Evolutionary conservation across 139 green algal species (phyloP), one percentile per base, ranked within the genome.

Genomic region (Closterium sp.): DNA sequence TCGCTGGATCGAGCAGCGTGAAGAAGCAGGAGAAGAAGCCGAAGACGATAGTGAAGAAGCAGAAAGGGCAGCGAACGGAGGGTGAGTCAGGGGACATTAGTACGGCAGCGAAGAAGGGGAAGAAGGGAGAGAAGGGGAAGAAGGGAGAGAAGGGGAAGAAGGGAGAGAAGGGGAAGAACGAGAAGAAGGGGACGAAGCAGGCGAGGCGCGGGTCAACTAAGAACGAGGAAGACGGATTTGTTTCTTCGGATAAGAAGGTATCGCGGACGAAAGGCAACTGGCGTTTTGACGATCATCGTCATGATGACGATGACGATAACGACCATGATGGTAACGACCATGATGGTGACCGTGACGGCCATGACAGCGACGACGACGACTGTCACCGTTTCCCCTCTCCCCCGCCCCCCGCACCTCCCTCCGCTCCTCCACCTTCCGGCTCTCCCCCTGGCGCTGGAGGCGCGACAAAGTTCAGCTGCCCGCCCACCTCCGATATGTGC

Each of bases 101-200:
- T 30, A 8, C 55, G 83, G 12, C 25, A 9, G 30, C 1, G 32
- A 30, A 84, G 31, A 89, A 89, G 86, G 86, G 16, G 31, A 55
- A 89, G 86, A 89, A 87, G 23, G 84, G 84, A 35, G 25, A 87
- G 84, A 87, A 87, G 16, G 84, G 25, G 25, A 87, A 34, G 32
- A 87, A 87, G 84, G 32, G 6, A 6, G 32, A 34, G 21, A 34
- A 12, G 33, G 33, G 25, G 84, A 35, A 35, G 84, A 87, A 76
- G n/a, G n/a, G n/a, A n/a, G n/a, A n/a, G n/a, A n/a, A n/a, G n/a
- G n/a, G n/a, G 23, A 87, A 87, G 33, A 35, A 38, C 21, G 84
- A 25, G 4, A 35, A 83, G 84, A 35, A 87, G 5, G 33, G 0
- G 84, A 83, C 23, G 84, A 25, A 87, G 12, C 33, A 35, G 84